Percentiles rank a stretch among this genome's conserved stretches.
Evolutionary conservation across 192 early-diverging fungal genomes (phyloP).

Genomic region (Irineochytrium annulatum): DNA sequence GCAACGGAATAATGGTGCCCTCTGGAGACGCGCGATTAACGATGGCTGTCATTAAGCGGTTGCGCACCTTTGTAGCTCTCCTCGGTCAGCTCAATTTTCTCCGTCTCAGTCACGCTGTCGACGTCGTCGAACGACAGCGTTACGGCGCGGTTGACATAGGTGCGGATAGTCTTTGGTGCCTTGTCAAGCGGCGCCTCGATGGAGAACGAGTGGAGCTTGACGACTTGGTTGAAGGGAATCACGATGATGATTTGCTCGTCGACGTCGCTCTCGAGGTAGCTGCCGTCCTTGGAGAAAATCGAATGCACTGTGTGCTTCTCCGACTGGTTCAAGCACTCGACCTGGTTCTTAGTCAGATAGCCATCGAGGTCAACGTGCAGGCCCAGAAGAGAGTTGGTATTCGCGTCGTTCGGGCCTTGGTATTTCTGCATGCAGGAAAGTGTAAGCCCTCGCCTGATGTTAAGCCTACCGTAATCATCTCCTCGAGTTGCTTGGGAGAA

Average conservation of each 20-base stretch:
- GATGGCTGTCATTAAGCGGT: no score
- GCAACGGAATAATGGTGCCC: constrained; percentile 66
- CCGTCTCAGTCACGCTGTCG: constrained; percentile 69
- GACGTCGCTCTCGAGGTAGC: constrained; percentile 82
- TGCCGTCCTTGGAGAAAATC: constrained; percentile 67
- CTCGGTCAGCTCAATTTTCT: constrained; percentile 65
- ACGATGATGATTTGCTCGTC: constrained; percentile 91
- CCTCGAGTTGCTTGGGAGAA: constrained; percentile 60
- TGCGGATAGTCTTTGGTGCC: constrained; percentile 82
- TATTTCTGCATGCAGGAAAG: constrained; percentile 17
- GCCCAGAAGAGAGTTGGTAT: constrained; percentile 1
- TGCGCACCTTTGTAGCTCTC: no score
- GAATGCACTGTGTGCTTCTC: constrained; percentile 70
- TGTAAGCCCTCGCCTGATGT: background rate
- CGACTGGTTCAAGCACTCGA: constrained; percentile 79
- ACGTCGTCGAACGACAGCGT: constrained; percentile 85
- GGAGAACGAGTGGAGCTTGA: constrained; percentile 69
- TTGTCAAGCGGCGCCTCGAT: constrained; percentile 57
- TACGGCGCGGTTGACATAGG: constrained; percentile 74
- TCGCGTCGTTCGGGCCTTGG: constrained; percentile 31
- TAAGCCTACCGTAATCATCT: background rate
- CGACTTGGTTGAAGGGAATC: constrained; percentile 82
- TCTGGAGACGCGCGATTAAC: no score
- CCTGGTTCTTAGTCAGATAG: constrained; percentile 36
- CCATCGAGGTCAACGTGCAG: constrained; percentile 36